Evolutionary conservation across 106 monocot species (phyloP), one percentile per base, ranked within the genome.

Genomic region (Apostasia ramifera): DNA sequence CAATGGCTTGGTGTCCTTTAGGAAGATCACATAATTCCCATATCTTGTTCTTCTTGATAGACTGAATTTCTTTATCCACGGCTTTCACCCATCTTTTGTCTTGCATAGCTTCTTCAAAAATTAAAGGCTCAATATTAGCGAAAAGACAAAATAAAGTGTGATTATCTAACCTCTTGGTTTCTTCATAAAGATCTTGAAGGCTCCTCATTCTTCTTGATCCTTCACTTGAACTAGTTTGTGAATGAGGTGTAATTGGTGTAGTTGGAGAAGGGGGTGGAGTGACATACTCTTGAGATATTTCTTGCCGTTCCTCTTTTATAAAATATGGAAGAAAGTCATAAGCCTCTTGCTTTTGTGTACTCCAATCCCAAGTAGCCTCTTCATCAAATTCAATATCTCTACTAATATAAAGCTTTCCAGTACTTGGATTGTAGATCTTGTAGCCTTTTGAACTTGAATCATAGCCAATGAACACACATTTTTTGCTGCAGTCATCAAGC

Each of bases 321-420:
- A 61, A 44, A 0, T 39, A 3, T 2, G 6, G 46, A 55, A 39
- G 55, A 44, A 45, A 67, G 1, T 53, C 10, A 58, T 57, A 40
- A 1, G 12, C 13, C 45, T 7, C 9, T 7, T 26, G 26, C 26
- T 26, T 0, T 26, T 71, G 11, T 0, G 3, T 44, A 9, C 13
- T n/a, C 54, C 14, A 55, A 8, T 55, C 0, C 69, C 69, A 61
- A 14, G 3, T 43, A 0, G 0, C 4, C 8, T 70, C 8, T 47
- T 76, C 75, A 69, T 69, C 69, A 48, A 70, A 77, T 8, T 71
- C 13, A 3, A 56, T 55, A 71, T 77, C 64, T 40, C 47, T 3
- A 71, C 47, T 44, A 70, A 71, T 14, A 3, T 47, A 2, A 39
- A 66, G 47, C 46, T 71, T 71, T 2, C 15, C 37, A 57, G 0